A percentile compares a stretch with the other conserved stretches of the same genome.
Evolutionary conservation across 768 basidiomycete species (phyloP).

Genomic region (Serendipita sp.): DNA sequence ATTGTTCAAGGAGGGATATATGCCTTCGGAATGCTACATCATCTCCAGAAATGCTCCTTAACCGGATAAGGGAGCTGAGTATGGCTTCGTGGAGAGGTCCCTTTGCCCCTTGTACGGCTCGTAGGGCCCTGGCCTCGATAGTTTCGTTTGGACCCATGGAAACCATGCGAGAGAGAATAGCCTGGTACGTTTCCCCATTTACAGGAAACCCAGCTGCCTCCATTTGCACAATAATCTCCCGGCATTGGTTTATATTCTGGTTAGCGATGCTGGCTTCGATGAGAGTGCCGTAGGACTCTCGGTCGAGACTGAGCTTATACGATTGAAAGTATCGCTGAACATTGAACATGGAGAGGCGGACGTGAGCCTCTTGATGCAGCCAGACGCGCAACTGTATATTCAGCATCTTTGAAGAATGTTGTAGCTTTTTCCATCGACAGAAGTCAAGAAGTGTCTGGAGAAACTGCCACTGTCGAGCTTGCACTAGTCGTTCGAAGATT

Average conservation of each 20-base stretch:
- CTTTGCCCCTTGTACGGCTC: neutral
- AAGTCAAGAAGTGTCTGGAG: neutral
- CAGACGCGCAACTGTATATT: neutral
- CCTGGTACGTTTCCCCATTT: neutral
- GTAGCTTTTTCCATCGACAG: neutral
- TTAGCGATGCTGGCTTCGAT: constrained; percentile 1
- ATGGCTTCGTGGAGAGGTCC: neutral
- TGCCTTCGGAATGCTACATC: neutral
- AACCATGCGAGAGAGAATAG: neutral
- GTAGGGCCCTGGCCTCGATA: neutral
- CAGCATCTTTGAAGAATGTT: neutral
- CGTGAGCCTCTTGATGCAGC: neutral
- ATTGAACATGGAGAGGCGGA: neutral
- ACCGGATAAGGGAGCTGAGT: neutral
- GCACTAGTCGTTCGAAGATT: no score
- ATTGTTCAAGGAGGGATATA: neutral
- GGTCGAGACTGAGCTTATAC: neutral
- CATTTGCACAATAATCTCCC: neutral
- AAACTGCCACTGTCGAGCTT: no score
- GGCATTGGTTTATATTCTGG: neutral
- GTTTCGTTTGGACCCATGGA: neutral
- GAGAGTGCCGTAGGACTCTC: neutral
- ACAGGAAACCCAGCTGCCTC: neutral
- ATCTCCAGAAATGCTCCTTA: neutral
- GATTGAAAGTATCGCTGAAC: neutral